Conservation (phyloP, 2,329 filamentous ascomycete genomes). For the Fusarium papillatum region DNA sequence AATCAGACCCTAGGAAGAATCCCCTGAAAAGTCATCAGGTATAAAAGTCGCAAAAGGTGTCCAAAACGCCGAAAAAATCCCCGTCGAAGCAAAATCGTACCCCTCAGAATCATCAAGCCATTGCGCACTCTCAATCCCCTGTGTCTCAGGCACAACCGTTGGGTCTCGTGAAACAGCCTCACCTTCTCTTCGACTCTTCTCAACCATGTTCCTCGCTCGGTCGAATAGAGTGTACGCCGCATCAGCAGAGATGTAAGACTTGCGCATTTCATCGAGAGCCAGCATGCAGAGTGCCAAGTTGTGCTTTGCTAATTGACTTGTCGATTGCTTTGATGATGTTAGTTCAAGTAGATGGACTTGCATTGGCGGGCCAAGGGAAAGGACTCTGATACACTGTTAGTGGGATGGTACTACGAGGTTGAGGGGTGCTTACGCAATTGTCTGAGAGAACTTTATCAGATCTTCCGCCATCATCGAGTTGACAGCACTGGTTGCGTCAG, state of each 20-base stretch:
- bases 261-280: conserved; percentile 17
- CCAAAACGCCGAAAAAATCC: conserved; percentile 1
- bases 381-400: neutral
- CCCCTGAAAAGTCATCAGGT: neutral
- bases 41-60: conserved; percentile 2
- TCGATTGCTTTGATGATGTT: neutral
- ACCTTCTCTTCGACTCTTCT: neutral
- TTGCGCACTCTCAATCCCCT: neutral
- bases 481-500: neutral
- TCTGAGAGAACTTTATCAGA: neutral
- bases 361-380: conserved; percentile 10
- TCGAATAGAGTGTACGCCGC: conserved; percentile 20
- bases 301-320: conserved; percentile 6
- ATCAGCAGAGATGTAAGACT: conserved; percentile 18
- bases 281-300: conserved; percentile 20
- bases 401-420: neutral
- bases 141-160: neutral
- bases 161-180: neutral
- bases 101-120: conserved; percentile 8
- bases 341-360: conserved; percentile 16
- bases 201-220: conserved; percentile 7
- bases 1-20: neutral
- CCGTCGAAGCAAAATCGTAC: neutral
- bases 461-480: conserved; percentile 1
- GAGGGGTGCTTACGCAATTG: neutral